These are phyloP conservation scores for Lolium perenne DNA, from an alignment of 176 grass and related monocot species.

Conservation along the genomic window DNA sequence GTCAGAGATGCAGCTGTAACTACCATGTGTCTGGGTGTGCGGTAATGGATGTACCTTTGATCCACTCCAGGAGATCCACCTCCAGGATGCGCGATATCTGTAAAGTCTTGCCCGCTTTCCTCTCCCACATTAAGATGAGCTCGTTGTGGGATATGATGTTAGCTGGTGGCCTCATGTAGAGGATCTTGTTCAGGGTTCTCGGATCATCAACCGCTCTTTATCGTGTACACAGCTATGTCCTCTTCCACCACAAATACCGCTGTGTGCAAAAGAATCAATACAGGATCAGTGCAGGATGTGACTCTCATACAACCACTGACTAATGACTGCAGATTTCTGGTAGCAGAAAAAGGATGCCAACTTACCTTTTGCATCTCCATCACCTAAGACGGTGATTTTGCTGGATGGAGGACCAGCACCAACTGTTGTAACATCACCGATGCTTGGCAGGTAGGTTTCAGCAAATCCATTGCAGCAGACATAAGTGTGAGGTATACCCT, in stretches of 20 bases:
- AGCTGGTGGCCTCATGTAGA: slow-evolving; percentile 50
- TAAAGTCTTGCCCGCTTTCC: slow-evolving; percentile 44
- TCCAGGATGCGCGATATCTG: slow-evolving; percentile 44
- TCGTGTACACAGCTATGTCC: slow-evolving; percentile 51
- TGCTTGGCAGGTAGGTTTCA: slow-evolving; percentile 1
- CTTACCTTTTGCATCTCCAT: slow-evolving; percentile 9
- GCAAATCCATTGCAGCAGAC: slow-evolving; percentile 3
- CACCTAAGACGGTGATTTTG: slow-evolving; percentile 8
- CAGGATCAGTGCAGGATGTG: neutral
- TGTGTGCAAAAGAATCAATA: neutral
- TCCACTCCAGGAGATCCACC: slow-evolving; percentile 25
- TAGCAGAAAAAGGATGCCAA: neutral
- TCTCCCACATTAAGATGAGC: slow-evolving; percentile 56
- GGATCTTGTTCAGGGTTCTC: slow-evolving; percentile 61
- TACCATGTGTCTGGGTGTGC: neutral
- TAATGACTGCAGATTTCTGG: neutral
- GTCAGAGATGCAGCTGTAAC: neutral
- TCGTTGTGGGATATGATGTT: slow-evolving; percentile 63
- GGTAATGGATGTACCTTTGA: slow-evolving; percentile 23
- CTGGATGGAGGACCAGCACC: neutral
- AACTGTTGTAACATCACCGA: neutral
- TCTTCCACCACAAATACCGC: slow-evolving; percentile 57
- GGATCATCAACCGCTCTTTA: slow-evolving; percentile 46
- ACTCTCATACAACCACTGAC: neutral
- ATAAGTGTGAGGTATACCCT: neutral